phyloP scores from a whole-genome alignment of 2,329 filamentous ascomycete species.

The Xylariaceae sp. region DNA sequence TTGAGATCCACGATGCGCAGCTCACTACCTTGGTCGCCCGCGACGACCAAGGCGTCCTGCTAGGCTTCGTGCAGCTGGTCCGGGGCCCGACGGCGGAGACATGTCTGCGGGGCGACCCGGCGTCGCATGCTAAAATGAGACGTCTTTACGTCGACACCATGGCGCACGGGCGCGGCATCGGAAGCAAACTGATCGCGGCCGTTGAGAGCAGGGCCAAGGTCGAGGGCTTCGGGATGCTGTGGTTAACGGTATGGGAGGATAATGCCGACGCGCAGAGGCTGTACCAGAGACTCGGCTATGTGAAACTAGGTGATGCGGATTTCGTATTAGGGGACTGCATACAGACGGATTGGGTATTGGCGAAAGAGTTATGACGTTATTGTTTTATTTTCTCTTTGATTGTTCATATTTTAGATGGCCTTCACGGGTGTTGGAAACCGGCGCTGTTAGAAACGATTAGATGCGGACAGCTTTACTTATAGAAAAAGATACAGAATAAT shows the following conservation, averaged over 20 bases:
- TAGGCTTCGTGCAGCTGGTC: constrained; percentile 35
- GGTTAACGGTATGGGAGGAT: constrained; percentile 37
- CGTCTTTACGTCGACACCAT: constrained; percentile 34
- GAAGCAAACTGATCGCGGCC: constrained; percentile 30
- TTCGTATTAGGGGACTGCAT: constrained; percentile 29
- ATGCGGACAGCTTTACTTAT: too few relatives aligned
- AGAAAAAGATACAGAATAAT: too few relatives aligned
- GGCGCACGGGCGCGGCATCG: constrained; percentile 34
- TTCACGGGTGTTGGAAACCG: not conserved
- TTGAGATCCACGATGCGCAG: constrained; percentile 25
- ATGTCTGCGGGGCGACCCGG: constrained; percentile 23
- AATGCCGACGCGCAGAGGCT: constrained; percentile 26
- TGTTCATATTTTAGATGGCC: not conserved
- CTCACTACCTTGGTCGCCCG: constrained; percentile 30
- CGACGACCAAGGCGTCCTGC: constrained; percentile 19
- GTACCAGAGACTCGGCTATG: constrained; percentile 31
- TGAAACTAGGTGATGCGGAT: constrained; percentile 24
- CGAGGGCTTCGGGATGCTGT: constrained; percentile 32
- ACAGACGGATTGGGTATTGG: constrained; percentile 32
- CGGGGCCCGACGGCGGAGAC: constrained; percentile 24
- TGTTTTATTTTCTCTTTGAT: not conserved
- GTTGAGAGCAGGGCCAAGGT: constrained; percentile 31
- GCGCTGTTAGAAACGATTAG: too few relatives aligned
- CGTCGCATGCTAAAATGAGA: constrained; percentile 31
- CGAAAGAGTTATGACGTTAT: constrained; percentile 24